Conservation (phyloP, 306 rosid species). For the Amphicarpaea edgeworthii region DNA sequence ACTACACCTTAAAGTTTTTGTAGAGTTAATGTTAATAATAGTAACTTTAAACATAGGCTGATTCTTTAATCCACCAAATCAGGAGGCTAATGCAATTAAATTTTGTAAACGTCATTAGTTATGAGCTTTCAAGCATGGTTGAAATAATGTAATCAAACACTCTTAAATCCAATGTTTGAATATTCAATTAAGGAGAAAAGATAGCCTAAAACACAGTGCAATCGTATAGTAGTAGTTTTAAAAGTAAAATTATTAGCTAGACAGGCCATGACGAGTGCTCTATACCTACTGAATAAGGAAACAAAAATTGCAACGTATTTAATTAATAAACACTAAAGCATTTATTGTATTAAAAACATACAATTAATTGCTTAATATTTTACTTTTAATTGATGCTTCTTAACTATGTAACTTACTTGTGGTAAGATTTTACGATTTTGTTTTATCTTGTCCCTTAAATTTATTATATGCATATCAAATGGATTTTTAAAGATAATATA, state of each 20-base stretch:
- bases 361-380: not conserved
- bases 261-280: not conserved
- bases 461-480: too few species aligned
- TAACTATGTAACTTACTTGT: too few species aligned
- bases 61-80: not conserved
- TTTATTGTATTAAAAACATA: not conserved
- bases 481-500: too few species aligned
- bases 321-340: not conserved
- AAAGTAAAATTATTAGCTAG: conserved; percentile 6
- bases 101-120: not conserved
- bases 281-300: not conserved
- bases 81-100: conserved; percentile 1
- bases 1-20: not conserved
- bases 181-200: not conserved
- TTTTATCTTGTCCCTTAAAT: too few species aligned
- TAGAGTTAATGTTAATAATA: not conserved
- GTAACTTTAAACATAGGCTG: not conserved
- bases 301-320: not conserved
- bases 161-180: not conserved
- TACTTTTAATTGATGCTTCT: too few species aligned
- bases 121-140: conserved; percentile 1
- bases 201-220: not conserved
- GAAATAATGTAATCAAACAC: conserved; percentile 14
- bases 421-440: too few species aligned
- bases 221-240: not conserved